Percentiles rank a stretch among this genome's conserved stretches.
phyloP scores from a whole-genome alignment of 2,329 filamentous ascomycete species.

The Fusarium nematophilum region DNA sequence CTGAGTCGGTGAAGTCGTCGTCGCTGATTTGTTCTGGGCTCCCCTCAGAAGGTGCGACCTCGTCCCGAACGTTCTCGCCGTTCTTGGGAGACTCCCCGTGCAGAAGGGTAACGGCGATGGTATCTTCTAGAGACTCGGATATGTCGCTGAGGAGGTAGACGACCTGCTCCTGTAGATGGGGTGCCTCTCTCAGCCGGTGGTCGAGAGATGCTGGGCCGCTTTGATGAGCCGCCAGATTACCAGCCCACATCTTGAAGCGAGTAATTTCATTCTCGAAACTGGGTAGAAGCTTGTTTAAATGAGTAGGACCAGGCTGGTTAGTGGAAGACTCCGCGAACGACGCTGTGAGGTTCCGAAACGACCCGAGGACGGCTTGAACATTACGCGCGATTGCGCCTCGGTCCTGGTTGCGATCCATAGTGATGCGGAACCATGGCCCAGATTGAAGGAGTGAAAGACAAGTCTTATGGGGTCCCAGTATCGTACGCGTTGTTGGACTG shows the following conservation, averaged over 20 bases:
- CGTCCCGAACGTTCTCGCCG: fast-evolving
- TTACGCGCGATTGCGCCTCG: conserved; percentile 4
- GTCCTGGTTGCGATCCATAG: not conserved
- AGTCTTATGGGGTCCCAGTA: too few species aligned
- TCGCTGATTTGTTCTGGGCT: too few species aligned
- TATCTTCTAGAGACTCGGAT: conserved; percentile 10
- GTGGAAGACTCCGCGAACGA: not conserved
- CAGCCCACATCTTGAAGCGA: conserved; percentile 39
- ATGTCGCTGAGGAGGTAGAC: conserved; percentile 38
- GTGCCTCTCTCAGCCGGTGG: conserved; percentile 33
- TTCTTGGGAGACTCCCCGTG: fast-evolving
- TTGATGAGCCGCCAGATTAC: conserved; percentile 30
- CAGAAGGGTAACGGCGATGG: fast-evolving
- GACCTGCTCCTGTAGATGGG: conserved; percentile 33
- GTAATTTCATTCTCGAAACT: not conserved
- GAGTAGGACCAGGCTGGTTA: fast-evolving
- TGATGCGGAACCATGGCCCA: not conserved
- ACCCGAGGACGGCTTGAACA: not conserved
- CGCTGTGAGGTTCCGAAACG: not conserved
- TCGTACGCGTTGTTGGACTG: too few species aligned
- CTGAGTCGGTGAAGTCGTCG: not conserved
- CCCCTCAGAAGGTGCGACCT: not conserved
- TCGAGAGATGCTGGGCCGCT: conserved; percentile 27
- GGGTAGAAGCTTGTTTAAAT: fast-evolving
- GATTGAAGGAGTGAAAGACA: not conserved